Evolutionary conservation across 2,329 filamentous ascomycete species (phyloP).

Genomic region (Trichoderma atroviride): DNA sequence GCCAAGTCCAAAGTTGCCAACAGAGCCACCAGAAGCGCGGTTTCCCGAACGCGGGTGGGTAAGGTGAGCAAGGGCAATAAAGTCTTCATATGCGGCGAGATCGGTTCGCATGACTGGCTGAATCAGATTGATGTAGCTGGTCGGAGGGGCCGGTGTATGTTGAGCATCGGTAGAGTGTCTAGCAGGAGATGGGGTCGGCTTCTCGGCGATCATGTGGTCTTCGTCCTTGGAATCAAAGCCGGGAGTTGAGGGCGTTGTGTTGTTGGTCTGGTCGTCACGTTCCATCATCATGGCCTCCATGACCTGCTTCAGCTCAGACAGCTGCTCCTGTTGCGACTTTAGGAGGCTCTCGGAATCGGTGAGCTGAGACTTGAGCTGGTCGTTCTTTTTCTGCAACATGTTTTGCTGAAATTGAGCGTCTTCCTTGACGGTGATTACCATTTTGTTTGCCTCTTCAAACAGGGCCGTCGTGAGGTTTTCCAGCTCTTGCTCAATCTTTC

Average conservation of each 20-base stretch:
- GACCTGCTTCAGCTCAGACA: conserved; percentile 86
- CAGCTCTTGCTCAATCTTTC: conserved; percentile 86
- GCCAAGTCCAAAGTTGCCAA: conserved; percentile 54
- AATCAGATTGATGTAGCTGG: conserved; percentile 79
- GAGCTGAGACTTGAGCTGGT: conserved; percentile 82
- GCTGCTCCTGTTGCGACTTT: conserved; percentile 88
- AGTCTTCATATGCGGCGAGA: conserved; percentile 80
- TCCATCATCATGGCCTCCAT: conserved; percentile 84
- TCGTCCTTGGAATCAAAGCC: conserved; percentile 65
- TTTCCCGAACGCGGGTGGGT: conserved; percentile 64
- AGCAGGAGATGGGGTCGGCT: conserved; percentile 35
- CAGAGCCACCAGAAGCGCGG: conserved; percentile 71
- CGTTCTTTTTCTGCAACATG: conserved; percentile 77
- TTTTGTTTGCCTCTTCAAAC: conserved; percentile 98
- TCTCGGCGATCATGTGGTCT: conserved; percentile 39
- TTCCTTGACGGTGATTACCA: conserved; percentile 87
- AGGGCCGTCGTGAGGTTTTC: conserved; percentile 87
- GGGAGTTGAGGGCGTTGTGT: conserved; percentile 82
- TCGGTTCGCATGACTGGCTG: conserved; percentile 84
- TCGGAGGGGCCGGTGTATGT: conserved; percentile 59
- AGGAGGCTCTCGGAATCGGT: conserved; percentile 84
- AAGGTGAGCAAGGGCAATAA: conserved; percentile 72
- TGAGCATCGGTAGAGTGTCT: conserved; percentile 42
- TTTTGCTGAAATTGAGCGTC: conserved; percentile 86
- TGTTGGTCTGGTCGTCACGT: conserved; percentile 69